A percentile compares a stretch with the other conserved stretches of the same genome.
These are phyloP conservation scores for Trichosporon sp. DNA, from an alignment of 1,284 basidiomycete species.

Conservation along the genomic window DNA sequence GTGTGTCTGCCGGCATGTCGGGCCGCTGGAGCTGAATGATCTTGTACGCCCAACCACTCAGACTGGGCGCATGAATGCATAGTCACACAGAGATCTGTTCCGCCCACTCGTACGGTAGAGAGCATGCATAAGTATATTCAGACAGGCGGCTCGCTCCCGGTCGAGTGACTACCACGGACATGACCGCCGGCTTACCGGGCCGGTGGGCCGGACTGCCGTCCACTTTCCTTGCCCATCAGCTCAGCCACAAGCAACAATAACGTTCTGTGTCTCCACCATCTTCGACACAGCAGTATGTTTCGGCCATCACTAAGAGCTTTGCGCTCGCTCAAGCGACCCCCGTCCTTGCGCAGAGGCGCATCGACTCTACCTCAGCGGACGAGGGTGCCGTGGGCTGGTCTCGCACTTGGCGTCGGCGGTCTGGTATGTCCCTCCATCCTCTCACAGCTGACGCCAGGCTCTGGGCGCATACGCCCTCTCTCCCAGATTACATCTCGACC, in stretches of 20 bases:
- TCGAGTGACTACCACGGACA: neutral
- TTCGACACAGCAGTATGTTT: no score
- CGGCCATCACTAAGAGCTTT: neutral
- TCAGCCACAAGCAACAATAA: neutral
- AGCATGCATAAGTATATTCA: neutral
- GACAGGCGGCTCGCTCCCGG: neutral
- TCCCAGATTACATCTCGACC: neutral
- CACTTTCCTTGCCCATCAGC: neutral
- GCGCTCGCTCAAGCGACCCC: neutral
- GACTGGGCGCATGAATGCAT: no score
- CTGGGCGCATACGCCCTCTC: slow-evolving; percentile 1
- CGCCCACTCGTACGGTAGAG: no score
- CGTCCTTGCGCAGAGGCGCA: neutral
- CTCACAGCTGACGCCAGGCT: slow-evolving; percentile 1
- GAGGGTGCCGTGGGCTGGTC: neutral
- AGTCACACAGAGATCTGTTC: no score
- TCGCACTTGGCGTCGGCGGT: neutral
- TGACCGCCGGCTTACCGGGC: neutral
- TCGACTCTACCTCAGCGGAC: neutral
- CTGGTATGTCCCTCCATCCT: neutral
- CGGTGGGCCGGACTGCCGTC: neutral
- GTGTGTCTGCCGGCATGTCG: neutral
- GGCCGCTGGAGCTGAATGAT: no score
- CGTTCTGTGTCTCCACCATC: neutral
- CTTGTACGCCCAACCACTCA: no score